These are phyloP conservation scores for Sporormia fimetaria DNA, from an alignment of 495 filamentous ascomycete genomes.

Conservation along the genomic window DNA sequence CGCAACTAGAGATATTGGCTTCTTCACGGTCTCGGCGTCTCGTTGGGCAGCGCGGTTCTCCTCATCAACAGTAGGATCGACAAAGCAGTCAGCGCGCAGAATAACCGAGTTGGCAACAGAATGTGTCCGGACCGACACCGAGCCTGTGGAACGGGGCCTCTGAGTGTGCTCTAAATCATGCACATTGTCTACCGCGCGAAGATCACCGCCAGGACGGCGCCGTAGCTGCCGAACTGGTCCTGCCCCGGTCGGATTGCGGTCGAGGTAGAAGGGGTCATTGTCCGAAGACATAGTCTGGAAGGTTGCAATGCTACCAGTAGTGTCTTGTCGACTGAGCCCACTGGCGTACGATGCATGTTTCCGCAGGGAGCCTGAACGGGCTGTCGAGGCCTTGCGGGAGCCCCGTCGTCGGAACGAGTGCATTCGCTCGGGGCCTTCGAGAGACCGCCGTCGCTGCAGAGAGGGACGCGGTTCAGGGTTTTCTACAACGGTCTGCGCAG, in stretches of 20 bases:
- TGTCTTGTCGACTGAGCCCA: slow-evolving; percentile 48
- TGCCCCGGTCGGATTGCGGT: slow-evolving; percentile 26
- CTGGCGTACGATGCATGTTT: slow-evolving; percentile 66
- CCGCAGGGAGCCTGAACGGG: slow-evolving; percentile 33
- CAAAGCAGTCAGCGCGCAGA: slow-evolving; percentile 26
- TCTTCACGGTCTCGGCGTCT: slow-evolving; percentile 6
- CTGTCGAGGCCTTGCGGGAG: slow-evolving; percentile 14
- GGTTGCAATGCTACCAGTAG: slow-evolving; percentile 47
- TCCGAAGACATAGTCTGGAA: slow-evolving; percentile 34
- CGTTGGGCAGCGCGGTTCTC: slow-evolving; percentile 1
- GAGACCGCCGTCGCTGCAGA: slow-evolving; percentile 7
- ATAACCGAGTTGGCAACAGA: slow-evolving; percentile 51
- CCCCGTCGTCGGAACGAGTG: slow-evolving; percentile 19
- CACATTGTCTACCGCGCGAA: slow-evolving; percentile 67
- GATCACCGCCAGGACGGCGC: slow-evolving; percentile 77
- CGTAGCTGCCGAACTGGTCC: slow-evolving; percentile 49
- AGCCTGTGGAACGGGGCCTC: slow-evolving; percentile 60
- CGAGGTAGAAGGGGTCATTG: slow-evolving; percentile 31
- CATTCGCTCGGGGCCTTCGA: slow-evolving; percentile 10
- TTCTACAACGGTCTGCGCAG: too few species aligned
- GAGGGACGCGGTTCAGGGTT: background rate
- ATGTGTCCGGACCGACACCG: slow-evolving; percentile 55
- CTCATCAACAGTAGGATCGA: slow-evolving; percentile 1
- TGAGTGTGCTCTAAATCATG: slow-evolving; percentile 51
- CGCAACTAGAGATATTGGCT: slow-evolving; percentile 49